phyloP scores from a whole-genome alignment of 441 rosid species.

The Croton laevigatus region DNA sequence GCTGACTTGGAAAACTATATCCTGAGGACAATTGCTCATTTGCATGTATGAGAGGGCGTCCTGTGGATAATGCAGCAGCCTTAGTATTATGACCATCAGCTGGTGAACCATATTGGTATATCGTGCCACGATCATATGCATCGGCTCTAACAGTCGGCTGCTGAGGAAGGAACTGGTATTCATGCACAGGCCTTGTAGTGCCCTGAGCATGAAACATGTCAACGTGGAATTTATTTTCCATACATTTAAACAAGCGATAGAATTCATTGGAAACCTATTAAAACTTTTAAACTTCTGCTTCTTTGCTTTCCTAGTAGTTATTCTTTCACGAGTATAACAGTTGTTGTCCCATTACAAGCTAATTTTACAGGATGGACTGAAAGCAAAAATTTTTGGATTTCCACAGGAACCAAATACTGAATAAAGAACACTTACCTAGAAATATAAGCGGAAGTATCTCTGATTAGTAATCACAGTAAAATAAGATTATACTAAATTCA shows the following conservation, averaged over 20 bases:
- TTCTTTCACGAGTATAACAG: not conserved
- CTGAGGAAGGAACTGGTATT: conserved; percentile 91
- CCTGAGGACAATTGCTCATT: conserved; percentile 42
- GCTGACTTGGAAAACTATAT: conserved; percentile 44
- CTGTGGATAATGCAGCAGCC: conserved; percentile 38
- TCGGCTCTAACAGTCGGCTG: conserved; percentile 67
- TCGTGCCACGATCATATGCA: conserved; percentile 47
- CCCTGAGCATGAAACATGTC: conserved; percentile 34
- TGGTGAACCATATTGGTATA: conserved; percentile 44
- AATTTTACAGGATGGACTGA: not conserved
- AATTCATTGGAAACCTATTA: not conserved
- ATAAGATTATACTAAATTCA: not conserved
- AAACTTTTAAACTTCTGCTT: not conserved
- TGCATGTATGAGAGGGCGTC: conserved; percentile 35
- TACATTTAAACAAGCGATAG: not conserved
- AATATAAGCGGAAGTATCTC: not conserved
- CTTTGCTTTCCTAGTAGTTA: no score
- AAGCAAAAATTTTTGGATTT: not conserved
- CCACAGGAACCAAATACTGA: not conserved
- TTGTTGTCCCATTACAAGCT: not conserved
- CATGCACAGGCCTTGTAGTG: conserved; percentile 56
- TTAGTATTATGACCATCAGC: conserved; percentile 41
- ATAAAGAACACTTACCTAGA: not conserved
- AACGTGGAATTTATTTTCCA: not conserved
- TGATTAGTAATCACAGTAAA: not conserved